Conservation (phyloP, 2,329 filamentous ascomycete genomes). For the Fusarium sambucinum region DNA sequence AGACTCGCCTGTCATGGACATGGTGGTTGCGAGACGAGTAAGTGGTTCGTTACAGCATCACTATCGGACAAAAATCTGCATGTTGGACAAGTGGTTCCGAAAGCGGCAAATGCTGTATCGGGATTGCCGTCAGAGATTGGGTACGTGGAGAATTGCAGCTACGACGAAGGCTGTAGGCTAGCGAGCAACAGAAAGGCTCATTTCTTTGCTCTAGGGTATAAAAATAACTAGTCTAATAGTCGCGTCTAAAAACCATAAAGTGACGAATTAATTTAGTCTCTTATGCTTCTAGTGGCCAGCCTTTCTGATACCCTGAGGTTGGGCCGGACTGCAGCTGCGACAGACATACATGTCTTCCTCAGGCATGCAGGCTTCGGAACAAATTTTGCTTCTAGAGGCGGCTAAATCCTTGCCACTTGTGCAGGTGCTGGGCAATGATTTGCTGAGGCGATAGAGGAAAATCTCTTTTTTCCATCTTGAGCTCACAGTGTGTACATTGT, state of each 20-base stretch:
- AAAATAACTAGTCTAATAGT: neutral
- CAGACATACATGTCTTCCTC: neutral
- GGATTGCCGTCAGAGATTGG: slow-evolving; percentile 32
- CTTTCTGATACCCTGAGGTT: neutral
- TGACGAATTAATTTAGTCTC: neutral
- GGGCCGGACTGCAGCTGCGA: slow-evolving; percentile 27
- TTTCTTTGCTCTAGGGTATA: neutral
- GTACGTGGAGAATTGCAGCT: slow-evolving; percentile 8
- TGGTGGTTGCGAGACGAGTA: slow-evolving; percentile 38
- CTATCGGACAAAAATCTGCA: neutral
- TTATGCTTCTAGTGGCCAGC: neutral
- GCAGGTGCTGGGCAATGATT: slow-evolving; percentile 18
- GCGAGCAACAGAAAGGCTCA: neutral
- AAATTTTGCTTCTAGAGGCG: slow-evolving; percentile 29
- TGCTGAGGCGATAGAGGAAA: slow-evolving; percentile 17
- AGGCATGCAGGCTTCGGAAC: slow-evolving; percentile 23
- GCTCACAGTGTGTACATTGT: slow-evolving; percentile 25
- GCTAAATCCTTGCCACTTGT: slow-evolving; percentile 36
- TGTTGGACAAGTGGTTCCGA: slow-evolving; percentile 26
- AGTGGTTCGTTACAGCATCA: slow-evolving; percentile 8
- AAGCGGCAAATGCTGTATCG: slow-evolving; percentile 31
- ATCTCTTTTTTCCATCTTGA: slow-evolving; percentile 5
- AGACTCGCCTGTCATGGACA: neutral
- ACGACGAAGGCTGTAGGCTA: neutral
- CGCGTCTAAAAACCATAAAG: neutral